Evolutionary conservation across 2,329 filamentous ascomycete genomes (phyloP).

Genomic region (Setomelanomma holmii): DNA sequence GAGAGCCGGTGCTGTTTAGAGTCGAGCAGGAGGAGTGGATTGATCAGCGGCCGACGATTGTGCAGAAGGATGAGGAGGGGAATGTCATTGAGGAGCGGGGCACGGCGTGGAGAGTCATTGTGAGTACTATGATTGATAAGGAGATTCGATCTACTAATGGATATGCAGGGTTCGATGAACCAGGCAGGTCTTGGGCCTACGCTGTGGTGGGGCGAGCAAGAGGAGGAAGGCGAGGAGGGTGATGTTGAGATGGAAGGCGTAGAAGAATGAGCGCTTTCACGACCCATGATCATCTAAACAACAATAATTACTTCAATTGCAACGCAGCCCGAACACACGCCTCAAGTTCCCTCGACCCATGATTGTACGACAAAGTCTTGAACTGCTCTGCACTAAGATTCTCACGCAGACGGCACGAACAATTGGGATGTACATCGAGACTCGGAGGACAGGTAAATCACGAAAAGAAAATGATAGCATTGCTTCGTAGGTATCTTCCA

Average conservation of each 20-base stretch:
- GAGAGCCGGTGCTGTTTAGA: constrained; percentile 86
- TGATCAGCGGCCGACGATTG: constrained; percentile 85
- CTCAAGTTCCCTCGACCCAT: too few relatives aligned
- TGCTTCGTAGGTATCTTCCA: neutral
- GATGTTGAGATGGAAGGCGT: constrained; percentile 37
- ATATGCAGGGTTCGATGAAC: constrained; percentile 54
- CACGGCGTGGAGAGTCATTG: constrained; percentile 73
- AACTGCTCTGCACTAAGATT: too few relatives aligned
- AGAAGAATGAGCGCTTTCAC: constrained; percentile 32
- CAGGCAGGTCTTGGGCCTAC: constrained; percentile 56
- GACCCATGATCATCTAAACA: too few relatives aligned
- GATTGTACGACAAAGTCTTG: too few relatives aligned
- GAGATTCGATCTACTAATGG: constrained; percentile 11
- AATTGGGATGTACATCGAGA: neutral
- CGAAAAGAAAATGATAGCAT: too few relatives aligned
- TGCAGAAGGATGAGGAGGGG: constrained; percentile 68
- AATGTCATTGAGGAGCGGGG: constrained; percentile 68
- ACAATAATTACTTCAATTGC: too few relatives aligned
- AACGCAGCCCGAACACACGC: too few relatives aligned
- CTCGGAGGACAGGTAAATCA: too few relatives aligned
- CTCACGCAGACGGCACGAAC: too few relatives aligned
- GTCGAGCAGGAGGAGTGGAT: constrained; percentile 90
- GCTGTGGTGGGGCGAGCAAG: constrained; percentile 54
- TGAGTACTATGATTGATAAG: constrained; percentile 25
- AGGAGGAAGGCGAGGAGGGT: constrained; percentile 35